Base-by-base conservation (phyloP, 1,284 basidiomycete species). In the Earliella scabrosa region DNA sequence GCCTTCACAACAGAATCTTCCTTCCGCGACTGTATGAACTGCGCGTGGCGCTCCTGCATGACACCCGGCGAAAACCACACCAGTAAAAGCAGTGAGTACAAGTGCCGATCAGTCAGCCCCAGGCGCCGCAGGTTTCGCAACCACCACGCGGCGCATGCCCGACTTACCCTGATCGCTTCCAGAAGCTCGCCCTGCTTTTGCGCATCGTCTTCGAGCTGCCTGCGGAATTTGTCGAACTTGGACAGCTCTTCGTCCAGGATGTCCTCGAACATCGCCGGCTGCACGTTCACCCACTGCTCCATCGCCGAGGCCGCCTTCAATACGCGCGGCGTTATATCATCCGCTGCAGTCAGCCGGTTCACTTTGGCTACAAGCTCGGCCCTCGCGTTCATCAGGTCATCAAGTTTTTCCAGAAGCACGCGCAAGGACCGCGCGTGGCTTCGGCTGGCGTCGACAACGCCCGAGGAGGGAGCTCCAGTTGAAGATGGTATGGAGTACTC, bases 221-320 rank as follows among this genome's bases (percentile, higher is more conserved):
- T 72, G 18, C 86, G 76, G 66, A 90, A 90, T 57, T 81, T 82
- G 53, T 94, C 89, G 63, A 93, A 97, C 73, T 95, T 96, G 1
- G 78, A 78, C 50, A 98, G 72, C 61, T 92, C 88, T 58, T 86
- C 81, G 53, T 95, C 90, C 27, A 91, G 85, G 14, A 93, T 77
- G 57, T 89, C 87, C 66, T 95, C 91, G 67, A 97, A 96, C 86
- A 90, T 90, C 23, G 87, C 88, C 0, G 94, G 88, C 49, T 86
- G 83, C 14, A 94, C 85, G 66, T 93, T 88, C 1, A 82, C 81
- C 68, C 89, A 82, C 9, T 83, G 76, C 67, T 86, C 81, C 61
- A 90, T 77, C 4, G 80, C 80, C 36, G 79, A 76, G 1, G 92
- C 87, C 41, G 87, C 87, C 52, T 80, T 82, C 63, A 91, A 67